Conservation (phyloP, 1,284 basidiomycete genomes). For the Salmacisia buchloeana region DNA sequence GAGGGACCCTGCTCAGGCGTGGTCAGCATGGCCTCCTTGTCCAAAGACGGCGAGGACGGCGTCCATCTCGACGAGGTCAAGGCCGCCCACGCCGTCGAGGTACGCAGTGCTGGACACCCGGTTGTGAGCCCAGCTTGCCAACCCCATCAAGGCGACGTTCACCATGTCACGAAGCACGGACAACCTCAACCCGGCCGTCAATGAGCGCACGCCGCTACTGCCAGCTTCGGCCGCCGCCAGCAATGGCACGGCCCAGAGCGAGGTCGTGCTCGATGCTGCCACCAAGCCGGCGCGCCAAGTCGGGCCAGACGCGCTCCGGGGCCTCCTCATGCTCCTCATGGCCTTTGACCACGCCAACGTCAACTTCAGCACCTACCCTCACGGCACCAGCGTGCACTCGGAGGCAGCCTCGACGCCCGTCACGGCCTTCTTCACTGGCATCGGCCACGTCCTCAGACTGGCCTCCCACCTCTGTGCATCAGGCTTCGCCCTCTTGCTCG, state of each 20-base stretch:
- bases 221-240: constrained; percentile 11
- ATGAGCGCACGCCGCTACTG: neutral
- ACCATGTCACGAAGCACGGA: too few relatives aligned
- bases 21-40: too few relatives aligned
- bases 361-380: constrained; percentile 26
- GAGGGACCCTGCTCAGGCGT: too few relatives aligned
- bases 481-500: constrained; percentile 33
- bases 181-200: neutral
- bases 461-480: constrained; percentile 33
- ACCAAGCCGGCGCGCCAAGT: constrained; percentile 18
- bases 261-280: neutral
- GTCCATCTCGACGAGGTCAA: too few relatives aligned
- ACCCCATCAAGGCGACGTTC: too few relatives aligned
- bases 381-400: constrained; percentile 23
- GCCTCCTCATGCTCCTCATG: constrained; percentile 32
- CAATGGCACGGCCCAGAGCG: constrained; percentile 13
- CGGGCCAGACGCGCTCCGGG: constrained; percentile 33
- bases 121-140: too few relatives aligned
- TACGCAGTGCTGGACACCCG: too few relatives aligned
- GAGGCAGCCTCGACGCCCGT: constrained; percentile 22
- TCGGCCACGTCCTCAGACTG: constrained; percentile 20
- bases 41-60: too few relatives aligned
- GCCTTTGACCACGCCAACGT: constrained; percentile 32
- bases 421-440: constrained; percentile 17
- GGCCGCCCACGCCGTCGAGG: too few relatives aligned